Evolutionary conservation across 208 protist genomes (phyloP), one percentile per base, ranked within the genome.

Genomic region (Leishmania aethiopica): DNA sequence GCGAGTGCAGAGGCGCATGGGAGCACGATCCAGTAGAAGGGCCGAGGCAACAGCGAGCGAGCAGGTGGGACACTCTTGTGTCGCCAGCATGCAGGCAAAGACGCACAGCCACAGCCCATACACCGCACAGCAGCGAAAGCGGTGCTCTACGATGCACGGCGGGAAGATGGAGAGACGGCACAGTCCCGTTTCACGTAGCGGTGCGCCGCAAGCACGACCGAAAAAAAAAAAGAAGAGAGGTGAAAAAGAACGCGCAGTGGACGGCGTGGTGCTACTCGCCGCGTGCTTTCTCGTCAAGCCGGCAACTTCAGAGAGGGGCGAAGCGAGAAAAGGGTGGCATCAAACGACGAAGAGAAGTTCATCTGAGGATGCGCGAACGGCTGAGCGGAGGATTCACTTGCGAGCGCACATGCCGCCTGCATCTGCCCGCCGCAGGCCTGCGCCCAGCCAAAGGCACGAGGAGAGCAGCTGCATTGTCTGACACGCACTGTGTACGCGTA

Each of bases 1-100:
- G 32, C 85, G 70, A 11, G 77, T 81, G 10, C 76, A 88, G 37
- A 88, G 75, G 0, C 85, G 77, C 85, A 88, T 88, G 5, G 28
- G 49, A 70, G 25, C 32, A 32, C 53, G 28, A 62, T 28, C 53
- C 45, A 7, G 8, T 37, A 53, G 45, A 74, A 55, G 4, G 45
- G 42, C 0, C 28, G 13, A 74, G 45, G 13, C 28, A 51, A 37
- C 47, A 74, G 25, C 5, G 25, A 51, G 45, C 22, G 28, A 74
- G 45, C 17, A 25, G 45, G 28, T 51, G 28, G 45, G 28, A n/a
- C 0, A 19, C 45, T 28, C 67, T 51, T 72, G 40, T n/a, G 49
- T 3, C 5, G 42, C 15, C 25, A 72, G 64, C 35, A 45, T 11
- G 35, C 64, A 25, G 15, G 11, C 64, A 70, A 70, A 70, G 35